Percentiles rank a stretch among this genome's conserved stretches.
Conservation (phyloP, 345 rosid species). For the Schrenkiella parvula region DNA sequence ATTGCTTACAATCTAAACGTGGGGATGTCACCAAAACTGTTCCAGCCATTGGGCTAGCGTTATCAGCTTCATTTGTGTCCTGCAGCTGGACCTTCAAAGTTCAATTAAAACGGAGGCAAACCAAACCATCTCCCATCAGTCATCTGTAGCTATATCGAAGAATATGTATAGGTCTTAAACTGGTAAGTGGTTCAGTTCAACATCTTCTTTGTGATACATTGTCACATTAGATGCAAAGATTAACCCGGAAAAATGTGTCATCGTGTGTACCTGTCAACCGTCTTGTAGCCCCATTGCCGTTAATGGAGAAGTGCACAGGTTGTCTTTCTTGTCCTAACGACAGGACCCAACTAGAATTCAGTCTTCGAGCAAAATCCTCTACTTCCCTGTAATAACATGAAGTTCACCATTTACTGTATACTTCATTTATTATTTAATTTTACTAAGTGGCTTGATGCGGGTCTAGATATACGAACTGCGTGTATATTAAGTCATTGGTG, state of each 20-base stretch:
- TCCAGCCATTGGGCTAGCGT: conserved; percentile 30
- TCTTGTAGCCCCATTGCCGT: conserved; percentile 48
- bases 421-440: neutral
- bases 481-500: neutral
- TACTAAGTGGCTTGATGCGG: neutral
- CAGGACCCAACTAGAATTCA: conserved; percentile 80
- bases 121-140: conserved; percentile 19
- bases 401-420: neutral
- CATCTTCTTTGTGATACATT: neutral
- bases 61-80: conserved; percentile 24
- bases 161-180: neutral
- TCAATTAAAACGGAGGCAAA: conserved; percentile 24
- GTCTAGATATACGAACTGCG: neutral
- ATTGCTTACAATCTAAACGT: conserved; percentile 29
- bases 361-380: conserved; percentile 89
- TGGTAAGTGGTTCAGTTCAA: neutral
- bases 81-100: conserved; percentile 33
- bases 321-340: conserved; percentile 62
- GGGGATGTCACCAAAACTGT: conserved; percentile 33
- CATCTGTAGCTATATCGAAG: conserved; percentile 13
- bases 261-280: conserved; percentile 45
- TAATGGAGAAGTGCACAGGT: conserved; percentile 43
- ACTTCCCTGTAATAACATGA: conserved; percentile 58
- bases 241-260: neutral
- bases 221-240: neutral